These are phyloP conservation scores for Aaosphaeria pasadenensis DNA, from an alignment of 2,329 filamentous ascomycete species.

Conservation along the genomic window DNA sequence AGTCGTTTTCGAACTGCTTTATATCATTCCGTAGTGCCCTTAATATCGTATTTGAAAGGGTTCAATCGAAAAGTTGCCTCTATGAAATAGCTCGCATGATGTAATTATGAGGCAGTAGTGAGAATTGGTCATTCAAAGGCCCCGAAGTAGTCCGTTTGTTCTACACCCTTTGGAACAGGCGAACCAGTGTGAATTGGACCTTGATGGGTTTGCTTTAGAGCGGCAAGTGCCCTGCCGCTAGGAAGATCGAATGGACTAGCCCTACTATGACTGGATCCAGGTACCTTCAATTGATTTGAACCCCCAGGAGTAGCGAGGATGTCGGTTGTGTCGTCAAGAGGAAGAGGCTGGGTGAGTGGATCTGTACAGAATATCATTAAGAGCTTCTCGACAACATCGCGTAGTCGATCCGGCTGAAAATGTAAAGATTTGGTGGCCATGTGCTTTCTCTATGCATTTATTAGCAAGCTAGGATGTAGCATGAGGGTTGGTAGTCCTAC, in stretches of 20 bases:
- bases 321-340: slow-evolving; percentile 9
- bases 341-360: slow-evolving; percentile 31
- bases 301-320: slow-evolving; percentile 26
- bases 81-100: too few species aligned
- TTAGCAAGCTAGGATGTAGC: not conserved
- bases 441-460: slow-evolving; percentile 29
- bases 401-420: slow-evolving; percentile 40
- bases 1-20: too few species aligned
- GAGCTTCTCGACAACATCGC: slow-evolving; percentile 48
- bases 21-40: too few species aligned
- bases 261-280: slow-evolving; percentile 18
- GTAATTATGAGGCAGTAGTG: too few species aligned
- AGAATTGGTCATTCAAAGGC: too few species aligned
- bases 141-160: too few species aligned
- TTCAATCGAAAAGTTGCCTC: too few species aligned
- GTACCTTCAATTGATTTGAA: slow-evolving; percentile 13
- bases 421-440: slow-evolving; percentile 38
- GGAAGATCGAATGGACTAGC: slow-evolving; percentile 33
- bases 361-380: slow-evolving; percentile 47
- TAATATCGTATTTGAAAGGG: too few species aligned
- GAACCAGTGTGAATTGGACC: slow-evolving; percentile 10
- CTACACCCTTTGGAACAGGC: too few species aligned
- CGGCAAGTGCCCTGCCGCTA: slow-evolving; percentile 16
- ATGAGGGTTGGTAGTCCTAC: slow-evolving; percentile 16
- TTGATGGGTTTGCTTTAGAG: slow-evolving; percentile 13